Conservation (phyloP, 306 rosid genomes). For the Cyclanthera cordifolia region DNA sequence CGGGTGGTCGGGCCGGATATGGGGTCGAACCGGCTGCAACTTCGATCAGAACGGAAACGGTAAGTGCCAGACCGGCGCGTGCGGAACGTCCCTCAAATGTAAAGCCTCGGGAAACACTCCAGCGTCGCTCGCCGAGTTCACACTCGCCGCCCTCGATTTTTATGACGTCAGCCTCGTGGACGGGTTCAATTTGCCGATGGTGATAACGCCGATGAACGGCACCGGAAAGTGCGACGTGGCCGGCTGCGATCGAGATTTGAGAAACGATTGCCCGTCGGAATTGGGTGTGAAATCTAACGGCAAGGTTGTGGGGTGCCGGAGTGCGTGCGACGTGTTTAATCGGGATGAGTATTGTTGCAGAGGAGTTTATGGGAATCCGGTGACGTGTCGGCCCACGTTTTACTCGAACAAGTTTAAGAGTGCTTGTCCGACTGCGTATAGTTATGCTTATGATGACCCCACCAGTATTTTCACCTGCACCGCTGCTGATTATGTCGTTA, state of each 20-base stretch:
- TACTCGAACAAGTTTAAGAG: conserved; percentile 71
- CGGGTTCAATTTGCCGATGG: conserved; percentile 66
- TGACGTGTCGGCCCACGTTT: conserved; percentile 51
- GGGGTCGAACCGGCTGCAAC: conserved; percentile 91
- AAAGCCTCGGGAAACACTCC: conserved; percentile 53
- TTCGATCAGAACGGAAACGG: conserved; percentile 54
- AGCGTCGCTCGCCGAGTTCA: conserved; percentile 72
- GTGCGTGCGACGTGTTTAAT: conserved; percentile 77
- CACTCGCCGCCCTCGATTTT: conserved; percentile 42
- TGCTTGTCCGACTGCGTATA: conserved; percentile 72
- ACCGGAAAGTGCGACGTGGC: conserved; percentile 54
- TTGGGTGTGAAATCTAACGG: conserved; percentile 39
- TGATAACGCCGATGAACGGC: conserved; percentile 41
- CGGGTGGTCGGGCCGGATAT: conserved; percentile 71
- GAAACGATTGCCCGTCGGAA: conserved; percentile 40
- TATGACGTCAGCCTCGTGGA: conserved; percentile 90
- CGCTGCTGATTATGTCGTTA: conserved; percentile 47
- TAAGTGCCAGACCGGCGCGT: conserved; percentile 51
- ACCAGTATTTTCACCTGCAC: conserved; percentile 65
- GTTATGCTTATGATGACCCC: conserved; percentile 90
- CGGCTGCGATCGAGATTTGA: conserved; percentile 62
- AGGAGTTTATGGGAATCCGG: conserved; percentile 54
- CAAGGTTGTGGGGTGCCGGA: conserved; percentile 54
- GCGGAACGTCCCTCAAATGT: conserved; percentile 55
- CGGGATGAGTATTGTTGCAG: conserved; percentile 83